These are phyloP conservation scores for Tolypocladium cylindrosporum DNA, from an alignment of 2,329 filamentous ascomycete species.

Conservation along the genomic window DNA sequence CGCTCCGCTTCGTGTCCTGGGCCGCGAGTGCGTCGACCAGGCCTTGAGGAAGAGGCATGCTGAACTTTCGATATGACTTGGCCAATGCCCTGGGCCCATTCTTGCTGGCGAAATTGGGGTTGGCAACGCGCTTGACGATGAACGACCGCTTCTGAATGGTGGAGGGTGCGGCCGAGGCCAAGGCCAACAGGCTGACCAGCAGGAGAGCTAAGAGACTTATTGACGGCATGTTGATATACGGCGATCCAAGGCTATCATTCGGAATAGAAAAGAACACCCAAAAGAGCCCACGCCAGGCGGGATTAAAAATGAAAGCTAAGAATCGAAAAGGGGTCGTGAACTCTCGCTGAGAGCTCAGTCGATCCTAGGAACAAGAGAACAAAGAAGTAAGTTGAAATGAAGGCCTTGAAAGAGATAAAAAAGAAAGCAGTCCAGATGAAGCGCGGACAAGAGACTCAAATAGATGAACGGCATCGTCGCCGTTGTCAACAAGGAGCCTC, in stretches of 20 bases:
- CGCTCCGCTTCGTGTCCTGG: slow-evolving; percentile 6
- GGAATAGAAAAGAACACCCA: not conserved
- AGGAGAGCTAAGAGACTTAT: slow-evolving; percentile 13
- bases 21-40: slow-evolving; percentile 26
- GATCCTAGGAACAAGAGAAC: not conserved
- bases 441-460: not conserved
- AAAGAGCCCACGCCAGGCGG: slow-evolving; percentile 1
- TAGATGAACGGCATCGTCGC: not conserved
- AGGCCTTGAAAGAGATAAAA: not conserved
- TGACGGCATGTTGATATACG: slow-evolving; percentile 6
- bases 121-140: slow-evolving; percentile 47
- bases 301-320: not conserved
- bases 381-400: not conserved
- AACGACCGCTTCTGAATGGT: slow-evolving; percentile 46
- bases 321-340: not conserved
- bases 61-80: slow-evolving; percentile 60
- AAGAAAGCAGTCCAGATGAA: not conserved
- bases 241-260: not conserved
- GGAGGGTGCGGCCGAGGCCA: slow-evolving; percentile 34
- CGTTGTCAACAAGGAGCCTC: not conserved
- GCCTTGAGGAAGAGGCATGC: slow-evolving; percentile 37
- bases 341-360: not conserved
- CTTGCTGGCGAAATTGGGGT: slow-evolving; percentile 39
- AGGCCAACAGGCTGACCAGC: slow-evolving; percentile 36
- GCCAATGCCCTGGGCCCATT: slow-evolving; percentile 53